phyloP scores from a whole-genome alignment of 2,329 filamentous ascomycete species.

The Beauveria brongniartii region DNA sequence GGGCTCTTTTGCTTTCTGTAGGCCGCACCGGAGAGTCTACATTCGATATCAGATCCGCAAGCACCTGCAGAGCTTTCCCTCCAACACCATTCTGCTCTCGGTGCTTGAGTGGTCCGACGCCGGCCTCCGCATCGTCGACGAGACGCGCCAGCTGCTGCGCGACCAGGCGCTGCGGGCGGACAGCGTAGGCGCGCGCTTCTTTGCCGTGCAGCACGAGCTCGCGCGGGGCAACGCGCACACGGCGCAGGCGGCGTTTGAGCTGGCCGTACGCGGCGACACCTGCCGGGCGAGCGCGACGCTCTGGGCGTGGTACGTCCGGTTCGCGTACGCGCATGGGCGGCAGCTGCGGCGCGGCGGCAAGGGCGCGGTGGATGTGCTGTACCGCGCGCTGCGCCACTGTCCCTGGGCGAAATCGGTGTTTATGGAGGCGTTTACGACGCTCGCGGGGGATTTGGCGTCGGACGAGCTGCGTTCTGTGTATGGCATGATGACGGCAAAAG shows the following conservation, averaged over 20 bases:
- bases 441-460: slow-evolving; percentile 36
- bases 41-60: slow-evolving; percentile 53
- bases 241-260: slow-evolving; percentile 42
- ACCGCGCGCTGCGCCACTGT: slow-evolving; percentile 37
- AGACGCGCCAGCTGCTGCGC: slow-evolving; percentile 59
- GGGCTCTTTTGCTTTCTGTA: slow-evolving; percentile 25
- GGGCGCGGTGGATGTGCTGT: slow-evolving; percentile 38
- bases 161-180: slow-evolving; percentile 41
- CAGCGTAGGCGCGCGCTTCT: slow-evolving; percentile 35
- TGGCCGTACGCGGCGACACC: slow-evolving; percentile 34
- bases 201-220: slow-evolving; percentile 45
- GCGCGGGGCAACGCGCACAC: slow-evolving; percentile 40
- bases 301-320: slow-evolving; percentile 44
- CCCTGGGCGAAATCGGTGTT: slow-evolving; percentile 42
- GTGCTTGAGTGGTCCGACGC: slow-evolving; percentile 68
- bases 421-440: slow-evolving; percentile 43
- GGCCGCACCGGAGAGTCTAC: slow-evolving; percentile 59
- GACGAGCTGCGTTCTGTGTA: slow-evolving; percentile 42
- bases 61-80: slow-evolving; percentile 59
- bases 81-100: slow-evolving; percentile 67
- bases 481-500: slow-evolving; percentile 39
- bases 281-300: slow-evolving; percentile 34
- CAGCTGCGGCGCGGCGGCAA: slow-evolving; percentile 18
- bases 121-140: slow-evolving; percentile 65
- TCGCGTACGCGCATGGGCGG: slow-evolving; percentile 32